A percentile compares a stretch with the other conserved stretches of the same genome.
Conservation (phyloP, 177 flowering plant genomes). For the Vitis hybrid region DNA sequence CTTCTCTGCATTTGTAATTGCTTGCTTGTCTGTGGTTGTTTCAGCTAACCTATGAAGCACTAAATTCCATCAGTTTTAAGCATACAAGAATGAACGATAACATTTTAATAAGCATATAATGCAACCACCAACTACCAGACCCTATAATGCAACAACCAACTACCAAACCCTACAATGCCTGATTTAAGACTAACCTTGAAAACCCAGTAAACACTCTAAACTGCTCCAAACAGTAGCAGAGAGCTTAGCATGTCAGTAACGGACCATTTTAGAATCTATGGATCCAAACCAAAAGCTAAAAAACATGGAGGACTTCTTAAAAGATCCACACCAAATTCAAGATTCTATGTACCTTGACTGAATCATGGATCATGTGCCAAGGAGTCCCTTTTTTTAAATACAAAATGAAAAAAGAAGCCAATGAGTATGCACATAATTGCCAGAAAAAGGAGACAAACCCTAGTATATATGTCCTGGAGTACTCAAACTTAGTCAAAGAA, state of each 20-base stretch:
- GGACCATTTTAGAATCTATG: background rate
- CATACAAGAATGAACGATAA: background rate
- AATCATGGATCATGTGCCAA: no score
- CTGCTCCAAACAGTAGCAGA: background rate
- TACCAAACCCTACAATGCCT: background rate
- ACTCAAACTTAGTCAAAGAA: no score
- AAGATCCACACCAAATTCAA: background rate
- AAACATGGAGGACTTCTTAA: background rate
- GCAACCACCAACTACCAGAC: background rate
- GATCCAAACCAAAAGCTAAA: background rate
- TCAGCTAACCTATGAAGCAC: constrained; percentile 31
- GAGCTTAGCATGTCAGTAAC: background rate
- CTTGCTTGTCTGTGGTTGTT: constrained; percentile 16
- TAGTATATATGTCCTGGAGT: no score
- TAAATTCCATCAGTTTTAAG: background rate
- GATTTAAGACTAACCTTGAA: background rate
- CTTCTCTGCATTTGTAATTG: constrained; percentile 5
- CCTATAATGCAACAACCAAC: background rate
- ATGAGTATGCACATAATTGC: no score
- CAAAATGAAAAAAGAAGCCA: no score
- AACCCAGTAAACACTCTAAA: background rate
- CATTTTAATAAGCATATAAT: background rate
- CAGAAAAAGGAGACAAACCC: no score
- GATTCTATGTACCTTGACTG: no score
- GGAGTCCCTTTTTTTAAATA: no score